phyloP scores from a whole-genome alignment of 2,329 filamentous ascomycete species.

The Penicillium hesseltinei region DNA sequence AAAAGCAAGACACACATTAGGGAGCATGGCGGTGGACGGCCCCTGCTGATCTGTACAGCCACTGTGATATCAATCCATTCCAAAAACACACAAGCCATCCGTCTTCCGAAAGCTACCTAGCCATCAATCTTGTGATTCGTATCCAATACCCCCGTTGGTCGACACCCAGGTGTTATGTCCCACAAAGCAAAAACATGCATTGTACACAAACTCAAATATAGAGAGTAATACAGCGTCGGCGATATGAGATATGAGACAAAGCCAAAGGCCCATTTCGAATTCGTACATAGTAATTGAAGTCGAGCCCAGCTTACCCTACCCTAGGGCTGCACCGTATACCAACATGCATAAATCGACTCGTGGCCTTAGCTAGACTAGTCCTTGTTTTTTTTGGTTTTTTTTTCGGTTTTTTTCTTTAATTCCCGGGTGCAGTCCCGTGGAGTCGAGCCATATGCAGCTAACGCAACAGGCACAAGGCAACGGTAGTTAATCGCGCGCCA shows the following conservation, averaged over 20 bases:
- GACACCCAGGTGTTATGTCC: background rate
- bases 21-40: background rate
- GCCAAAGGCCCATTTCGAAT: constrained; percentile 3
- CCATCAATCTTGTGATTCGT: background rate
- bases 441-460: background rate
- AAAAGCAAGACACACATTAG: background rate
- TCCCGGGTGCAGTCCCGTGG: background rate
- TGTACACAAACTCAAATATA: background rate
- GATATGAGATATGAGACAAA: background rate
- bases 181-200: background rate
- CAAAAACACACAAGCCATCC: background rate
- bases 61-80: background rate
- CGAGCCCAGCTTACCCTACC: background rate
- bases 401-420: background rate
- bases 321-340: constrained; percentile 5
- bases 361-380: background rate
- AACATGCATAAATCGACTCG: background rate
- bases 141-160: background rate
- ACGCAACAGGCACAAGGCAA: background rate
- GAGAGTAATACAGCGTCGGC: constrained; percentile 3
- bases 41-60: constrained; percentile 4
- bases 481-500: constrained; percentile 2
- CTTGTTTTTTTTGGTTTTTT: background rate
- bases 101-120: background rate
- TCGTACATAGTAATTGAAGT: background rate